Conservation (phyloP, 331 rosid species). For the Rosa hybrid region DNA sequence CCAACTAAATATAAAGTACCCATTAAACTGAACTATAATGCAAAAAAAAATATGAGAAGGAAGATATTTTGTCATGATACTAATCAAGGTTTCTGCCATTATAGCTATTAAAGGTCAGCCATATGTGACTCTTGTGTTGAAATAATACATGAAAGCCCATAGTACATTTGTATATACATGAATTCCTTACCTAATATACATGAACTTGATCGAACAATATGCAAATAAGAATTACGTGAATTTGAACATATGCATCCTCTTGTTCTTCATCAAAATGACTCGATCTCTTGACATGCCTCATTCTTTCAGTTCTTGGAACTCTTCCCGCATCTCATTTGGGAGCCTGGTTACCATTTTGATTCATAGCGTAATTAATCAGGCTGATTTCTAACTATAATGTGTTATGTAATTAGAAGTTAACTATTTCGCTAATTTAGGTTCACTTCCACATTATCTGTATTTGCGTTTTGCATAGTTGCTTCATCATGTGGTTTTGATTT, state of each 20-base stretch:
- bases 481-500: slow-evolving; percentile 38
- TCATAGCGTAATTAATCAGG: background rate
- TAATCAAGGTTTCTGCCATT: no score
- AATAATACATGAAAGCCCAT: no score
- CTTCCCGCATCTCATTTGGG: background rate
- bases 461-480: background rate
- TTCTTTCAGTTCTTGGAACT: background rate
- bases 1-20: no score
- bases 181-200: background rate
- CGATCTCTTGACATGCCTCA: background rate
- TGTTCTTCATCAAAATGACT: background rate
- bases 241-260: no score
- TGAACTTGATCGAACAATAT: background rate
- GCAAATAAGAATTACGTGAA: background rate
- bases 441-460: background rate
- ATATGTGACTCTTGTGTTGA: background rate
- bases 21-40: no score
- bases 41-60: no score
- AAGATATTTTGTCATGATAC: no score
- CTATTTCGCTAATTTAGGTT: background rate
- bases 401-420: background rate
- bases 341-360: background rate
- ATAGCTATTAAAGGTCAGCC: no score
- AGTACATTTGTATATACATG: no score
- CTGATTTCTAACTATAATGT: background rate